A percentile compares a stretch with the other conserved stretches of the same genome.
Evolutionary conservation across 345 rosid genomes (phyloP).

Genomic region (Heritiera fomes): DNA sequence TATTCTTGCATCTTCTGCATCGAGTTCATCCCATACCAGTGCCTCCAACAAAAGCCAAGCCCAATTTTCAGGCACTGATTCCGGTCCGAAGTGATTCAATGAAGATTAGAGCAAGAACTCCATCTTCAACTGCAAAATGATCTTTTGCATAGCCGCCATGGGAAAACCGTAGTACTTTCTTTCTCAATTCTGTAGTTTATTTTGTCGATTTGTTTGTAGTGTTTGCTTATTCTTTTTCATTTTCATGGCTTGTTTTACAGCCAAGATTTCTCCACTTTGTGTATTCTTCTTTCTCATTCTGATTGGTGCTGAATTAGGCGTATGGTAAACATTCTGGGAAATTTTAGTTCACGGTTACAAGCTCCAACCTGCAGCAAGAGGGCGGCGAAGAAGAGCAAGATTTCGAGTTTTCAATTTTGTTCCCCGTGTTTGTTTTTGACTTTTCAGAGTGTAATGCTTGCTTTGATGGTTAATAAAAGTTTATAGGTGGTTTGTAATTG

Average conservation of each 20-base stretch:
- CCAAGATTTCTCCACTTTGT: neutral
- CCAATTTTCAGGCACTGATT: neutral
- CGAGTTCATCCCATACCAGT: neutral
- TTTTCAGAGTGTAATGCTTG: no score
- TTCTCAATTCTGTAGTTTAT: neutral
- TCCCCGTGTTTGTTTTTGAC: no score
- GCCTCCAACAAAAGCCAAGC: neutral
- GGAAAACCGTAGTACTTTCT: neutral
- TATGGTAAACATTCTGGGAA: neutral
- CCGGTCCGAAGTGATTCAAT: neutral
- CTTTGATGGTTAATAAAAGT: no score
- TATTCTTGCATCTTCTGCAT: neutral
- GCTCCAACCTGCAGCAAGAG: no score
- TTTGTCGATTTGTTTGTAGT: neutral
- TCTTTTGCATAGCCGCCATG: neutral
- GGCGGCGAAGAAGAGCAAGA: no score
- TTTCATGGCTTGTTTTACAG: neutral
- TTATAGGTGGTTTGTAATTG: no score
- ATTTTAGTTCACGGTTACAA: no score
- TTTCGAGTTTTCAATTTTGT: no score
- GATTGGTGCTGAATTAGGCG: neutral
- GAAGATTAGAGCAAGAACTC: neutral
- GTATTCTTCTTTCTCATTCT: neutral
- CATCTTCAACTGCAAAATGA: neutral
- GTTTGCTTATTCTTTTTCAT: neutral